Percentiles rank a stretch among this genome's conserved stretches.
These are phyloP conservation scores for Candida corydali DNA, from an alignment of 805 yeast species.

Conservation along the genomic window DNA sequence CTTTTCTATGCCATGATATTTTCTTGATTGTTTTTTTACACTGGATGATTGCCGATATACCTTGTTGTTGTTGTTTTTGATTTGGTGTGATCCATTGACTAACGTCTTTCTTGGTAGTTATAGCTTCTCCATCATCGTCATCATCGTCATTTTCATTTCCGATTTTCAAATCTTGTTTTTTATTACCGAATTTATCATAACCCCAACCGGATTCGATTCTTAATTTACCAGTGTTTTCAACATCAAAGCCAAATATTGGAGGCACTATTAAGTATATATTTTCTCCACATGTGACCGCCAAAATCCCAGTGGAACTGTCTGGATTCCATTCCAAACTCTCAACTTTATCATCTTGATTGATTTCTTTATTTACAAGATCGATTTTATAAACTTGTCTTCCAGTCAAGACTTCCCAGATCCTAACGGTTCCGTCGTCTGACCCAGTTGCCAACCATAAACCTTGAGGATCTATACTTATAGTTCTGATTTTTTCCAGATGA, in stretches of 20 bases:
- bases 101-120: slow-evolving; percentile 41
- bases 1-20: slow-evolving; percentile 93
- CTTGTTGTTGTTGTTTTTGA: slow-evolving; percentile 52
- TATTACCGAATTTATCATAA: slow-evolving; percentile 60
- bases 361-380: slow-evolving; percentile 47
- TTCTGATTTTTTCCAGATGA: slow-evolving; percentile 77
- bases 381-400: slow-evolving; percentile 87
- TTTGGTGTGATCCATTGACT: slow-evolving; percentile 84
- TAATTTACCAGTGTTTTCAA: slow-evolving; percentile 75
- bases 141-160: slow-evolving; percentile 39
- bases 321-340: slow-evolving; percentile 92
- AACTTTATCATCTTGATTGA: slow-evolving; percentile 66
- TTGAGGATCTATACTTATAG: slow-evolving; percentile 77
- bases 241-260: slow-evolving; percentile 83
- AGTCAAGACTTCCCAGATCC: slow-evolving; percentile 95
- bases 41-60: slow-evolving; percentile 70
- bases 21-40: slow-evolving; percentile 67
- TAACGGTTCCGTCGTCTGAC: slow-evolving; percentile 91
- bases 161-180: slow-evolving; percentile 36
- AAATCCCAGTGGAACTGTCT: slow-evolving; percentile 61
- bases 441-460: slow-evolving; percentile 98
- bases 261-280: slow-evolving; percentile 76
- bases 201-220: slow-evolving; percentile 91
- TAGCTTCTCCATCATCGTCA: slow-evolving; percentile 6
- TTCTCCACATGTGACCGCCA: slow-evolving; percentile 84